These are phyloP conservation scores for Chalciporus sphaerocephalus DNA, from an alignment of 768 basidiomycete species.

Conservation along the genomic window DNA sequence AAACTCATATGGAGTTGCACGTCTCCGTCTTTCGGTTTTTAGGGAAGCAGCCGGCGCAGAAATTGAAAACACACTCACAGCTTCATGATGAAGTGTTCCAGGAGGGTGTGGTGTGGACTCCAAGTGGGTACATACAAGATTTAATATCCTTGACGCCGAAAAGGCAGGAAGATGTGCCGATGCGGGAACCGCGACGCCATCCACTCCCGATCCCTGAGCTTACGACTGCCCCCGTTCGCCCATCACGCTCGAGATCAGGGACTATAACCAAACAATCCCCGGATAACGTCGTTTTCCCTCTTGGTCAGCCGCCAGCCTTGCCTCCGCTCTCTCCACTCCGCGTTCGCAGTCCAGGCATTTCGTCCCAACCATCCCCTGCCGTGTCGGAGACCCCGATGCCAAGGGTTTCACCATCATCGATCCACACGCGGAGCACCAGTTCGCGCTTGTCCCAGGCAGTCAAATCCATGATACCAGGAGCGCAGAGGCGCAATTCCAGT, in stretches of 20 bases:
- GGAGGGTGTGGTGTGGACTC: constrained; percentile 25
- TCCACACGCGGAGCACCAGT: constrained; percentile 17
- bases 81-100: constrained; percentile 34
- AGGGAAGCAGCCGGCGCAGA: constrained; percentile 7
- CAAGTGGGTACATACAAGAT: constrained; percentile 25
- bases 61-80: constrained; percentile 33
- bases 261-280: constrained; percentile 7
- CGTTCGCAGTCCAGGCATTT: constrained; percentile 13
- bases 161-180: neutral
- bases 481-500: constrained; percentile 15
- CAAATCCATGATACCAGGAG: constrained; percentile 26
- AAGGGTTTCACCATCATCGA: constrained; percentile 8
- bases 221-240: neutral
- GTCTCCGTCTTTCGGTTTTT: constrained; percentile 6
- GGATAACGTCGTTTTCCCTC: constrained; percentile 4
- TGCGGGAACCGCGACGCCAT: neutral
- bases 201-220: neutral
- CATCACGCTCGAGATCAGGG: constrained; percentile 17
- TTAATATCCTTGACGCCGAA: constrained; percentile 4
- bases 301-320: constrained; percentile 4
- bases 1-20: constrained; percentile 22
- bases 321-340: constrained; percentile 16
- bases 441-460: constrained; percentile 20
- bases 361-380: constrained; percentile 10
- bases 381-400: constrained; percentile 20